Evolutionary conservation across 371 early-diverging fungal genomes (phyloP), one percentile per base, ranked within the genome.

Genomic region (Chytridium lagenaria): DNA sequence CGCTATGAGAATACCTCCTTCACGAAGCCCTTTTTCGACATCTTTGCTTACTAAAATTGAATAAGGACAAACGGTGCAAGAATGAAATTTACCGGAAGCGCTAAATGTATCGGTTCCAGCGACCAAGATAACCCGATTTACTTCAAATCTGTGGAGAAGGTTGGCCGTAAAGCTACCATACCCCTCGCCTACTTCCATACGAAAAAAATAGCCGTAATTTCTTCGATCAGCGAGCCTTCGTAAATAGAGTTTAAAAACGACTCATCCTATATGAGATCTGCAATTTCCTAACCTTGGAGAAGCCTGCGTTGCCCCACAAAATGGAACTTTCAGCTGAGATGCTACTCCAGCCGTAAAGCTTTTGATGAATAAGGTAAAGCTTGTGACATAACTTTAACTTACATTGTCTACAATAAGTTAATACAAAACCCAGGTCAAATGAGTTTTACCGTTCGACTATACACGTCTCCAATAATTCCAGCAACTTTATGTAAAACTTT

Each of bases 81-180:
- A n/a, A n/a, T n/a, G n/a, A n/a, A n/a, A n/a, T n/a, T 44, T 19
- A 44, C 44, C 19, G 7, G 44, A 44, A 12, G 44, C 44, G 44
- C 44, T 44, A 23, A 55, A 55, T 26, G 57, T 10, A 55, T 55
- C 57, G 5, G 57, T 55, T 30, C 57, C 57, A 10, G 26, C 57
- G 57, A 55, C 30, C 10, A 55, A 23, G 23, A 55, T 55, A 10
- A 26, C 57, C 57, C 57, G 22, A 7, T 55, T 10, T 10, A 55
- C 57, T 10, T 26, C 57, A 23, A 55, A 55, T 7, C 23, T 7
- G 16, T 23, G 57, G 7, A 55, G 30, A 55, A 10, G 10, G 22
- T 26, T 10, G 15, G 57, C 57, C 16, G 23, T 10, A 55, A 26
- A 30, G 15, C 7, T 10, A 15, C 57, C 57, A 55, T 15, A 10